A percentile compares a stretch with the other conserved stretches of the same genome.
These are phyloP conservation scores for Cordyceps fumosorosea DNA, from an alignment of 2,329 filamentous ascomycete genomes.

Conservation along the genomic window DNA sequence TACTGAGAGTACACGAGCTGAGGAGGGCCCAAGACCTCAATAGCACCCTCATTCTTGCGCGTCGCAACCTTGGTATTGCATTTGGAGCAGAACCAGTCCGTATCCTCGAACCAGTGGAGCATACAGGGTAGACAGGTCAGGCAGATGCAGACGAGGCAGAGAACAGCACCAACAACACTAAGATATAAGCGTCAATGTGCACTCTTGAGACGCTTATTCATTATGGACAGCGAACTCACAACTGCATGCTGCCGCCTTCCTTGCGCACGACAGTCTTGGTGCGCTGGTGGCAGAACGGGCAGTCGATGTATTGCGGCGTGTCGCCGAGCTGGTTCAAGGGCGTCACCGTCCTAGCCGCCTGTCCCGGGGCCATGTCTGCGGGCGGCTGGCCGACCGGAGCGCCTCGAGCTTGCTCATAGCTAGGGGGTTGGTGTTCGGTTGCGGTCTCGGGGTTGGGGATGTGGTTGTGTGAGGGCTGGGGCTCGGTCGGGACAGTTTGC, in stretches of 20 bases:
- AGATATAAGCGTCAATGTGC: not conserved
- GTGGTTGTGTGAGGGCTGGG: not conserved
- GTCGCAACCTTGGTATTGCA: constrained; percentile 25
- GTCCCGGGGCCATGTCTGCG: not conserved
- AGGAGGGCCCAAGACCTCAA: constrained; percentile 20
- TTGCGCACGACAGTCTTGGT: constrained; percentile 18
- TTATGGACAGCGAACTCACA: constrained; percentile 15
- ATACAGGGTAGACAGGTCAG: constrained; percentile 26
- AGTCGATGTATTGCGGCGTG: constrained; percentile 23
- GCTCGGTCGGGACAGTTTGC: not conserved
- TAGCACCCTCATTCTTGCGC: constrained; percentile 15
- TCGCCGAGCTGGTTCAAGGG: constrained; percentile 21
- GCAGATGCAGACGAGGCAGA: constrained; percentile 27
- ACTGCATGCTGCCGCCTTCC: constrained; percentile 22
- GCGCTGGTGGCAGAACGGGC: constrained; percentile 24
- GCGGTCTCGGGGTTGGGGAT: not conserved
- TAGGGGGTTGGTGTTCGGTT: not conserved
- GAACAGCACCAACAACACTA: constrained; percentile 23
- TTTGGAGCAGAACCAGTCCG: constrained; percentile 22
- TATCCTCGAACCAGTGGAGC: constrained; percentile 27
- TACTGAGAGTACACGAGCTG: constrained; percentile 14
- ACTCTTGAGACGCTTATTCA: not conserved
- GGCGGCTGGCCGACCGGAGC: constrained; percentile 1
- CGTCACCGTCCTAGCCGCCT: not conserved
- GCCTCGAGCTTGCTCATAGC: constrained; percentile 1